These are phyloP conservation scores for Suillus subluteus DNA, from an alignment of 768 basidiomycete genomes.

Conservation along the genomic window DNA sequence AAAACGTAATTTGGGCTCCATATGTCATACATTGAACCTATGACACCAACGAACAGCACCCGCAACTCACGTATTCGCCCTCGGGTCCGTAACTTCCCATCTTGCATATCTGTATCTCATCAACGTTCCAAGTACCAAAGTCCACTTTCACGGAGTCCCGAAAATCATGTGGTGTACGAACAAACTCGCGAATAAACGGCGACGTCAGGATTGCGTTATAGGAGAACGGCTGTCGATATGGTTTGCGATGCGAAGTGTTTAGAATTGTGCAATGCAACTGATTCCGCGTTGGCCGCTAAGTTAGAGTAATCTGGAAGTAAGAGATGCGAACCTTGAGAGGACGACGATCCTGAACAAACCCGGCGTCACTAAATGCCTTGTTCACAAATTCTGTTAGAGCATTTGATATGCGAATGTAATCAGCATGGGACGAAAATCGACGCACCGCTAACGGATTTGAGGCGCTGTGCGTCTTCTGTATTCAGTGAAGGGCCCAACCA, in stretches of 20 bases:
- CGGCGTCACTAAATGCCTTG: constrained; percentile 41
- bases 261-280: constrained; percentile 56
- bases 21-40: constrained; percentile 5
- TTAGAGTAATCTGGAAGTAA: background rate
- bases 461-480: constrained; percentile 30
- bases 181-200: constrained; percentile 16
- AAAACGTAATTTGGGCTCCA: background rate
- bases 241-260: constrained; percentile 50
- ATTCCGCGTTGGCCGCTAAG: background rate
- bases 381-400: constrained; percentile 43
- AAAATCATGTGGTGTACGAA: constrained; percentile 14
- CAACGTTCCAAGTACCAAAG: constrained; percentile 57
- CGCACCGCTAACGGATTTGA: constrained; percentile 42
- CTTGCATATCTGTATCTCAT: constrained; percentile 65
- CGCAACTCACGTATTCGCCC: constrained; percentile 62
- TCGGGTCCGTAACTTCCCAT: constrained; percentile 71
- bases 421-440: background rate
- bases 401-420: constrained; percentile 13
- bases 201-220: constrained; percentile 41
- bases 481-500: constrained; percentile 53
- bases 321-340: constrained; percentile 50
- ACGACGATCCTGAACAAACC: constrained; percentile 49
- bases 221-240: constrained; percentile 46
- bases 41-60: constrained; percentile 20
- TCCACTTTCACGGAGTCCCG: constrained; percentile 39